Evolutionary conservation across 208 protist genomes (phyloP), one percentile per base, ranked within the genome.

Genomic region (Lotmaria passim): DNA sequence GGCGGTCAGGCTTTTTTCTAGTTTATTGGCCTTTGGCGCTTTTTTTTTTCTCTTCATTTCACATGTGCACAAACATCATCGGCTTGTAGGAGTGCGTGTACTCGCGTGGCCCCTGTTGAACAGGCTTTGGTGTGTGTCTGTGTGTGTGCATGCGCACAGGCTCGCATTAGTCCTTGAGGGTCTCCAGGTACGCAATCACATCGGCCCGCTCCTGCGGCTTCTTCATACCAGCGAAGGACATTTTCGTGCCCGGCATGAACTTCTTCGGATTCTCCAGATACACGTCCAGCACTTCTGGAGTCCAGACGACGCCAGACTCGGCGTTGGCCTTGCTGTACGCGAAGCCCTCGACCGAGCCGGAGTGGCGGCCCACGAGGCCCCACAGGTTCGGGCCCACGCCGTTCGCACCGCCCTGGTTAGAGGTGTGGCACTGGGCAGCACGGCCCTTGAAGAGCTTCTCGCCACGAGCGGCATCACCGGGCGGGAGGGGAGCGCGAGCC

Each of bases 221-320:
- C 75, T 98, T 98, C 30, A 99, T 65, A 59, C 97, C 97, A 38
- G 95, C 94, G 66, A 99, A 99, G 39, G 95, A 97, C 97, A 99
- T 99, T 86, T 99, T 99, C 57, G 95, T 99, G 62, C 96, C 96
- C 30, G 97, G 97, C 83, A 98, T 98, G 78, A 97, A 98, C 91
- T 99, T 99, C 93, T 99, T 99, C 58, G 97, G 97, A 78, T 99
- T 98, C 81, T 97, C 85, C 38, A 99, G 82, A 73, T 98, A 99
- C 39, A 97, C 90, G 73, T 96, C 92, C 28, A 99, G 86, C 62
- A 94, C 90, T 56, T 98, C 84, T 31, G 94, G 85, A 55, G 82
- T 97, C 98, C 98, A 99, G 23, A 89, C 61, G 26, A 98, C 90
- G 62, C 87, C 90, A 8, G 86, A 90, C 46, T 95, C 85, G 65